Conservation (phyloP, 106 monocot species). For the Dendrobium chrysotoxum region DNA sequence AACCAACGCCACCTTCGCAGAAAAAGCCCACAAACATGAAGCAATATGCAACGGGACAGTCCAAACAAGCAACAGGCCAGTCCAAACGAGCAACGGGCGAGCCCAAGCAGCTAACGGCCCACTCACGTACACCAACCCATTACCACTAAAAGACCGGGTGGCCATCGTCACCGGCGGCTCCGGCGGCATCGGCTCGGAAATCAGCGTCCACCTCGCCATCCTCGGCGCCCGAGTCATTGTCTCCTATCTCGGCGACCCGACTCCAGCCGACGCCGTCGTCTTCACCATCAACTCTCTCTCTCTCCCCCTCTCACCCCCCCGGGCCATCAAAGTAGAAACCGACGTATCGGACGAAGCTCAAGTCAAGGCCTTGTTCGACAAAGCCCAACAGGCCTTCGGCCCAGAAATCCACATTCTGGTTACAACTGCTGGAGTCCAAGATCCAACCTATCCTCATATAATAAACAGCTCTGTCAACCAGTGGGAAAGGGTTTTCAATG, state of each 20-base stretch:
- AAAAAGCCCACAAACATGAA: too few relatives aligned
- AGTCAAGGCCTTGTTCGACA: conserved; percentile 15
- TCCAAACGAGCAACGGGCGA: too few relatives aligned
- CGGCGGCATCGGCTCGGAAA: conserved; percentile 20
- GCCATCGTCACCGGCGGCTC: conserved; percentile 20
- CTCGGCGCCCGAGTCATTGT: conserved; percentile 15
- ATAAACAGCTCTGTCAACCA: background rate
- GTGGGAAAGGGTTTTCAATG: conserved; percentile 9
- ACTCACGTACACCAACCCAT: too few relatives aligned
- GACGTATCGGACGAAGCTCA: conserved; percentile 11
- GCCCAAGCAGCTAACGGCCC: too few relatives aligned
- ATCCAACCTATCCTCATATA: conserved; percentile 8
- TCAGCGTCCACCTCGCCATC: conserved; percentile 19
- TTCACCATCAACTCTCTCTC: background rate
- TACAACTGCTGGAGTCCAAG: conserved; percentile 7
- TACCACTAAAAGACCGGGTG: conserved; percentile 4
- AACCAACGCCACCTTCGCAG: too few relatives aligned
- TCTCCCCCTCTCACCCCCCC: background rate
- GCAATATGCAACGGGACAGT: too few relatives aligned
- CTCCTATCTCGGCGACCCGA: conserved; percentile 16
- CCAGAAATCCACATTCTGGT: conserved; percentile 10
- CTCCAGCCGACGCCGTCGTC: background rate
- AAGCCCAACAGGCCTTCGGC: conserved; percentile 14
- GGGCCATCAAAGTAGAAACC: conserved; percentile 12
- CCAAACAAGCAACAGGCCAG: too few relatives aligned